Evolutionary conservation across 225 moss, liverwort and hornwort genomes (phyloP).

Genomic region (Physcomitrellopsis africana): DNA sequence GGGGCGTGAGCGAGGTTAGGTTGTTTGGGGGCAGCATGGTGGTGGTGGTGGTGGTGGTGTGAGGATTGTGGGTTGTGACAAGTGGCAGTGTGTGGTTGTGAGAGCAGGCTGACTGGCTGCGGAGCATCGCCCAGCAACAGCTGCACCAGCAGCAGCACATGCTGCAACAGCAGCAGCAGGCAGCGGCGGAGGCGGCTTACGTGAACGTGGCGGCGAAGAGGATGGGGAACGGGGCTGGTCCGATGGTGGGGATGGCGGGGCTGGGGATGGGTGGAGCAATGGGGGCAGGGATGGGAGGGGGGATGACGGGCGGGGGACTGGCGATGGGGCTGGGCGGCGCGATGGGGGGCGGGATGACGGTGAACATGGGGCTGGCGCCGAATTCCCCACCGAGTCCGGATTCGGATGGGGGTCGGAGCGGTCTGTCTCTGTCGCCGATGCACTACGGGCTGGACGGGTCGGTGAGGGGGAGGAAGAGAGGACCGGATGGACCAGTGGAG

Average conservation of each 20-base stretch:
- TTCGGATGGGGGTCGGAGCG: constrained; percentile 83
- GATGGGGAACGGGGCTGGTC: constrained; percentile 66
- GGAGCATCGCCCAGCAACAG: constrained; percentile 67
- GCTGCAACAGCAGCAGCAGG: constrained; percentile 75
- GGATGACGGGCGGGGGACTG: constrained; percentile 73
- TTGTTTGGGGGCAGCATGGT: too few species aligned
- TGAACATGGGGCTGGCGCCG: constrained; percentile 78
- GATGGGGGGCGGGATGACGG: constrained; percentile 62
- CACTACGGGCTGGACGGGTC: constrained; percentile 73
- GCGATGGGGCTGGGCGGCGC: constrained; percentile 64
- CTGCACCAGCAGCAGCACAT: constrained; percentile 76
- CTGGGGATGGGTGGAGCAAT: constrained; percentile 40
- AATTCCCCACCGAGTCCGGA: constrained; percentile 77
- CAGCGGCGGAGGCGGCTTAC: constrained; percentile 69
- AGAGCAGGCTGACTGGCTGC: constrained; percentile 73
- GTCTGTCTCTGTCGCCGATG: constrained; percentile 77
- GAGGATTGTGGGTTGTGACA: too few species aligned
- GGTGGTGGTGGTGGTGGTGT: background rate
- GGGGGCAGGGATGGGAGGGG: constrained; percentile 55
- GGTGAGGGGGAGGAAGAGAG: constrained; percentile 82
- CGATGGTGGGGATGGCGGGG: constrained; percentile 53
- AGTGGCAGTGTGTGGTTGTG: background rate
- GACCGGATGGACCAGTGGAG: constrained; percentile 82
- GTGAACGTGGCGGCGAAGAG: constrained; percentile 62
- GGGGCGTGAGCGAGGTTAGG: too few species aligned